Base-by-base conservation (phyloP, 805 yeast genomes). In the Trichomonascus vanleenenianus region DNA sequence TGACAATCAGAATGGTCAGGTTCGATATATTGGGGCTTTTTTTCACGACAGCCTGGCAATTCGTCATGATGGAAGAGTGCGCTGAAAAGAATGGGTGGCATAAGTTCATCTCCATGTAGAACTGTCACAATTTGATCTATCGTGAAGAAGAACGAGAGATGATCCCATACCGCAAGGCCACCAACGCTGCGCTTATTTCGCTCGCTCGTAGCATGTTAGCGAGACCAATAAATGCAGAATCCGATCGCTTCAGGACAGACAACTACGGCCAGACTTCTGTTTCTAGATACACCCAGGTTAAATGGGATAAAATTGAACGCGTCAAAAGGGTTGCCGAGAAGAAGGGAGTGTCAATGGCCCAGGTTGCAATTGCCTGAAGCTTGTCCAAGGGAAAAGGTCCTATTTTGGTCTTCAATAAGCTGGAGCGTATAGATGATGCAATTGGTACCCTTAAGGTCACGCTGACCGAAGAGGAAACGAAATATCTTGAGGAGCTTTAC, bases 71-170 rank as follows among this genome's bases (percentile, higher is more conserved):
- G 55, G 85, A 81, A 55, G 63, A 60, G 48, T 61, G 70, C 44
- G 85, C 86, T 2, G 83, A 79, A 46, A 67, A 66, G 56, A 51
- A 71, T 51, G 72, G 72, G 30, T 80, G 81, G 81, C 66, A 67
- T 50, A 78, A 76, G 56, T 81, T 81, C 51, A 67, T 80, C 44
- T 65, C 74, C 15, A 73, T 78, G 75, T 85, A 81, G 61, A 73
- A 73, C 50, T 72, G 64, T 56, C 76, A 78, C 61, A 79, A 77
- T 54, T 62, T 80, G 50, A 44, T 79, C 3, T 66, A 75, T 52
- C 66, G 86, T 12, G 84, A 79, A 55, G 85, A 79, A 46, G 86
- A 81, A 57, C 63, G 78, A 14, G 85, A 81, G 55, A 65, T 78
- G 71, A 74, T 70, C 48, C 76, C 74, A 22, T 80, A 64, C 58